Conservation (phyloP, 345 rosid species). For the Euphorbia pulcherrima region DNA sequence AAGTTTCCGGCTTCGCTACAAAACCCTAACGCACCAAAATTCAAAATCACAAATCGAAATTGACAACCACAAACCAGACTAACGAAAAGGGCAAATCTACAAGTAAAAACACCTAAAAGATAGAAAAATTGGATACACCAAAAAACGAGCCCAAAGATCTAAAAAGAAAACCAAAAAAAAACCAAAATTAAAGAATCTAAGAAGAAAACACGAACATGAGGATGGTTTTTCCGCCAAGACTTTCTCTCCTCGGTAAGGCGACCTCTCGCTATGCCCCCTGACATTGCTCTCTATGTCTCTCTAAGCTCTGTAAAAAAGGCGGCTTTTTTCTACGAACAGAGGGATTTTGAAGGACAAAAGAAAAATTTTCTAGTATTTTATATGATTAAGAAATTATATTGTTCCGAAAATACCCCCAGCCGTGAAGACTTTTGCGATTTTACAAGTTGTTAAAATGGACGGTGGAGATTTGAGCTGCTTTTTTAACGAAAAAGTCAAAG, state of each 20-base stretch:
- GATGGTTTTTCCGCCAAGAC: slow-evolving; percentile 95
- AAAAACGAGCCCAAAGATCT: neutral
- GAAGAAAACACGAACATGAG: slow-evolving; percentile 61
- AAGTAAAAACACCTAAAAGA: neutral
- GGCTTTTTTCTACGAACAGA: neutral
- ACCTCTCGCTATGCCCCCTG: slow-evolving; percentile 91
- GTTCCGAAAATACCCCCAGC: neutral
- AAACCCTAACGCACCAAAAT: slow-evolving; percentile 59
- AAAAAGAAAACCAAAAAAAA: too few relatives aligned
- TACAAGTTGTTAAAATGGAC: neutral
- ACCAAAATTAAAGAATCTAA: neutral
- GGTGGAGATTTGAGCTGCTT: neutral
- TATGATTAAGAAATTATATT: too few relatives aligned
- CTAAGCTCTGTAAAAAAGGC: neutral
- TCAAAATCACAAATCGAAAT: slow-evolving; percentile 2
- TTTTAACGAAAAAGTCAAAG: neutral
- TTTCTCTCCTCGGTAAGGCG: slow-evolving; percentile 91
- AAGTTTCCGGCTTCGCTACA: slow-evolving; percentile 90
- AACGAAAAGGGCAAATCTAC: too few relatives aligned
- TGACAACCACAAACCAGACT: slow-evolving; percentile 1
- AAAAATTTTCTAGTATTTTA: too few relatives aligned
- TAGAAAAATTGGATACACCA: neutral
- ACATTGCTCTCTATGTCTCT: slow-evolving; percentile 38
- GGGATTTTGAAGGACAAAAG: neutral
- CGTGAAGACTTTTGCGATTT: neutral